Base-by-base conservation (phyloP, 2,329 filamentous ascomycete species). In the Biscogniauxia marginata region DNA sequence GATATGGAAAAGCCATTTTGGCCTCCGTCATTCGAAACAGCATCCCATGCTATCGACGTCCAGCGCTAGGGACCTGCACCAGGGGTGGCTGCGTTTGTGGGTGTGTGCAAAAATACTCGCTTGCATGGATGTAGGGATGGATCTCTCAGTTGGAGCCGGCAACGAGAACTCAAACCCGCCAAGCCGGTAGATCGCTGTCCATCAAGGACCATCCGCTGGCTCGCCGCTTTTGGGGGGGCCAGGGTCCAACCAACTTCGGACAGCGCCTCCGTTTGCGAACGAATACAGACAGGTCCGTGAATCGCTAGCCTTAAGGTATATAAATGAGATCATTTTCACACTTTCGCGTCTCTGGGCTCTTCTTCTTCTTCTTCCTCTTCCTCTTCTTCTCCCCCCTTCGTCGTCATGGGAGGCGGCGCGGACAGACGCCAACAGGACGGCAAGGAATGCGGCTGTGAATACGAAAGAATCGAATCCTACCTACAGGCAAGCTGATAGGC, bases 101-200 rank as follows among this genome's bases (percentile, higher is more conserved):
- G 25, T 7, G 25, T 3, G 25, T 30, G 6, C 13, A 30, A 3
- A 11, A 7, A 30, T 30, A 30, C 13, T 30, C 2, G 25, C 25
- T 30, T 30, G 25, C 25, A 30, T 4, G 25, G 45, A 51, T 50
- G 16, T 50, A 56, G 48, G 56, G 52, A 62, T 58, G 48, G 39
- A 30, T 56, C 20, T 13, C 11, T 20, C 20, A n/a, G 44, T 46
- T 46, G 44, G 44, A 46, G 20, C 44, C 44, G 18, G 44, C 20
- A 51, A 52, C 19, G 50, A 49, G 50, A 55, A 51, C 59, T 54
- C 62, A 57, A 59, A 59, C 50, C 21, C 59, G 65, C 65, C 65
- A 67, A 67, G 65, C 61, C 65, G 65, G 65, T 61, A 68, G 63
- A 67, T 67, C 52, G 53, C 54, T 46, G 44, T 57, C 46, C 58